phyloP scores from a whole-genome alignment of 2,329 filamentous ascomycete species.

The Aureobasidium sp. region DNA sequence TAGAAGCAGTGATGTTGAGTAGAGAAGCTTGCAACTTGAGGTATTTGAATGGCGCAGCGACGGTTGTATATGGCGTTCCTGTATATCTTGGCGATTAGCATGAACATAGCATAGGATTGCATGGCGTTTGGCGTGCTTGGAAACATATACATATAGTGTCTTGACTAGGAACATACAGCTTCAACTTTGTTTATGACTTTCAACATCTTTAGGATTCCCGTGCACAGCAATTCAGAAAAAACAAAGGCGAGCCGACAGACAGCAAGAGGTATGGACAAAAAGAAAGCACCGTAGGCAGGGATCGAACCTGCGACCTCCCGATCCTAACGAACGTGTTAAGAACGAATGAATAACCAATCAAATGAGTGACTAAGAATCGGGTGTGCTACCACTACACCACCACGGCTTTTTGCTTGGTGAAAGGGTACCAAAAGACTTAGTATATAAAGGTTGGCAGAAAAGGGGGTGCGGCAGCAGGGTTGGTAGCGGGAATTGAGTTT shows the following conservation, averaged over 20 bases:
- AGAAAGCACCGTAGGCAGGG: neutral
- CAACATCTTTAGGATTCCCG: too few species aligned
- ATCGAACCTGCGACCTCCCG: neutral
- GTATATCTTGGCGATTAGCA: slow-evolving; percentile 56
- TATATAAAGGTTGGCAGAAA: neutral
- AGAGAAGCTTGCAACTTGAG: slow-evolving; percentile 73
- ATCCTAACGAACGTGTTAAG: neutral
- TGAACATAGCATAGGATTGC: neutral
- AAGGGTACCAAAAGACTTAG: neutral
- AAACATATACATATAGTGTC: neutral
- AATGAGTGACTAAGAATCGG: neutral
- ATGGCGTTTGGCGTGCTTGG: neutral
- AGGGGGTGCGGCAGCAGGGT: neutral
- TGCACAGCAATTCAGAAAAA: neutral
- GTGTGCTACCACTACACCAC: neutral
- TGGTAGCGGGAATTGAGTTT: neutral
- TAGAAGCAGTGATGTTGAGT: slow-evolving; percentile 72
- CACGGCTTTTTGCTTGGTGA: neutral
- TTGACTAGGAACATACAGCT: neutral
- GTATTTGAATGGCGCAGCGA: slow-evolving; percentile 88
- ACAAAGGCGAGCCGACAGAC: neutral
- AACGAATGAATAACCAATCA: too few species aligned
- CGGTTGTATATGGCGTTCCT: slow-evolving; percentile 90
- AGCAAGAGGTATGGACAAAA: neutral
- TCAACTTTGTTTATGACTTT: neutral